A percentile compares a stretch with the other conserved stretches of the same genome.
phyloP scores from a whole-genome alignment of 108 stramenopile species.

The Thalassiosira profunda region DNA sequence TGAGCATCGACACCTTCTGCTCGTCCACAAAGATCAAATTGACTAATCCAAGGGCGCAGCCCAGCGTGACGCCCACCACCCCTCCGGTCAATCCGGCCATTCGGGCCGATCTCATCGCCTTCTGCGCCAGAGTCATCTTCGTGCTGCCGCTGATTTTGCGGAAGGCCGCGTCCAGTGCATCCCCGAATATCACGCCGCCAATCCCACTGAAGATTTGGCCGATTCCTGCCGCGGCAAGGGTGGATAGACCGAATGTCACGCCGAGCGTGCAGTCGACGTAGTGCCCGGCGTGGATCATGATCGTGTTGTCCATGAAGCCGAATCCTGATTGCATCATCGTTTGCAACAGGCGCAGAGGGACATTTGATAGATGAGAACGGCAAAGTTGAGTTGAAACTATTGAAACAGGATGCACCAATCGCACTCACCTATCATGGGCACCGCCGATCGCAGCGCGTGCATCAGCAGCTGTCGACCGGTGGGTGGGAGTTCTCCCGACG shows the following conservation, averaged over 20 bases:
- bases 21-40: conserved; percentile 72
- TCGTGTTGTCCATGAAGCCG: conserved; percentile 79
- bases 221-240: conserved; percentile 69
- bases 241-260: conserved; percentile 73
- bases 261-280: conserved; percentile 74
- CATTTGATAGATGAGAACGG: background rate
- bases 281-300: conserved; percentile 80
- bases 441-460: conserved; percentile 23
- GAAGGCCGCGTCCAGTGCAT: conserved; percentile 42
- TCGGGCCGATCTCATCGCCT: conserved; percentile 15
- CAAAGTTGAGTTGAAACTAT: background rate
- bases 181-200: conserved; percentile 45
- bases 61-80: conserved; percentile 56
- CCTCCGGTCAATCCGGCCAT: conserved; percentile 46
- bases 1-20: conserved; percentile 49
- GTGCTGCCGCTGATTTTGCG: conserved; percentile 25
- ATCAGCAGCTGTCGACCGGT: conserved; percentile 21
- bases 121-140: conserved; percentile 57
- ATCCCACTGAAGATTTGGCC: conserved; percentile 44
- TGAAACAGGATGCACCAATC: background rate
- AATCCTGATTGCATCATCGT: conserved; percentile 32
- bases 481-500: conserved; percentile 5
- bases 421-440: conserved; percentile 50
- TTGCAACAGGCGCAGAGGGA: background rate
- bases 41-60: conserved; percentile 70